These are phyloP conservation scores for Acanthochlamys bracteata DNA, from an alignment of 106 monocot species.

Conservation along the genomic window DNA sequence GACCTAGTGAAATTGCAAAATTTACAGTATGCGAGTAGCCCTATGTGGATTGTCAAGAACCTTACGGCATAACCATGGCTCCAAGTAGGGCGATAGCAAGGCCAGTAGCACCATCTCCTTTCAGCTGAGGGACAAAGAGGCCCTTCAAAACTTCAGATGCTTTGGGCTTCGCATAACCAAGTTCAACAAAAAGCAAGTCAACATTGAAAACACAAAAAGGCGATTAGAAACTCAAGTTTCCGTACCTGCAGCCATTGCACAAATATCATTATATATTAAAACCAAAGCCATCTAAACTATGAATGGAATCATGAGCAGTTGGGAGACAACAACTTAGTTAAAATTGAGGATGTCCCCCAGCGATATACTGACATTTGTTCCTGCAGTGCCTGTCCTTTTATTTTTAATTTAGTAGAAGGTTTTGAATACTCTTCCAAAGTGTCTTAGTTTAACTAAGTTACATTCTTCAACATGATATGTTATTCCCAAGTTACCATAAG, in stretches of 20 bases:
- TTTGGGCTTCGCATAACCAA: slow-evolving; percentile 75
- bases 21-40: too few relatives aligned
- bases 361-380: too few relatives aligned
- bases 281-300: too few relatives aligned
- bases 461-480: too few relatives aligned
- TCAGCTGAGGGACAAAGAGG: slow-evolving; percentile 86
- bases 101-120: slow-evolving; percentile 90
- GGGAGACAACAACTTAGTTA: too few relatives aligned
- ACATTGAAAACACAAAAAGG: slow-evolving; percentile 74
- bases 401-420: too few relatives aligned
- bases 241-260: slow-evolving; percentile 46
- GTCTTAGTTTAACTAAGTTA: too few relatives aligned
- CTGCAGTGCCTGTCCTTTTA: too few relatives aligned
- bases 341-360: too few relatives aligned
- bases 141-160: slow-evolving; percentile 64
- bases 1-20: not conserved
- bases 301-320: not conserved
- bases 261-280: not conserved
- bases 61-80: slow-evolving; percentile 99
- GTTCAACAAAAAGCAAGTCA: slow-evolving; percentile 71
- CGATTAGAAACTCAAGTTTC: slow-evolving; percentile 85
- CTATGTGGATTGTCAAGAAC: slow-evolving; percentile 2
- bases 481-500: too few relatives aligned
- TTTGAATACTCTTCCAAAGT: too few relatives aligned
- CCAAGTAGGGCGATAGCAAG: slow-evolving; percentile 93